Percentiles rank a stretch among this genome's conserved stretches.
phyloP scores from a whole-genome alignment of 2,329 filamentous ascomycete genomes.

The Colletotrichum sp. region DNA sequence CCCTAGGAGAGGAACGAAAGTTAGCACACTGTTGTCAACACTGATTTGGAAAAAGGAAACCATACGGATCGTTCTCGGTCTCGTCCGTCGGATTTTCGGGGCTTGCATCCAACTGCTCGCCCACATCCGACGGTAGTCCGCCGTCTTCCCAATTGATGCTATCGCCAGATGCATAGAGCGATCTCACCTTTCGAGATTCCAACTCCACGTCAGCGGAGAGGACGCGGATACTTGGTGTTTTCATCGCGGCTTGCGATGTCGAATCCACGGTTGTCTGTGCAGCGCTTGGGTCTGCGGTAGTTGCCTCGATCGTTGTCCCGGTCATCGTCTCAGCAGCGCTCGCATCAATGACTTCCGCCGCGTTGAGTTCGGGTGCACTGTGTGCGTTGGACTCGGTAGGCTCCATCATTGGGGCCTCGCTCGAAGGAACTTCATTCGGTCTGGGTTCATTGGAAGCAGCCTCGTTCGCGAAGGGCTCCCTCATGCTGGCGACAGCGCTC shows the following conservation, averaged over 20 bases:
- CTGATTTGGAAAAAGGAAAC: conserved; percentile 50
- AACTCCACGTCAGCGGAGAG: conserved; percentile 61
- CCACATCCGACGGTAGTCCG: conserved; percentile 47
- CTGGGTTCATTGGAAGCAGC: background rate
- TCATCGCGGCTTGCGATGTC: conserved; percentile 8
- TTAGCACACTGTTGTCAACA: conserved; percentile 32
- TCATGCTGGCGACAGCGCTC: background rate
- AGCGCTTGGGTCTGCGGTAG: background rate
- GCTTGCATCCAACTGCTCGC: conserved; percentile 53
- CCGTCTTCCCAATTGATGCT: conserved; percentile 58
- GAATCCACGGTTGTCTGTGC: conserved; percentile 22
- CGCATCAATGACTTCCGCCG: background rate
- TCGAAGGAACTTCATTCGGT: background rate
- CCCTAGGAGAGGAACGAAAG: conserved; percentile 26
- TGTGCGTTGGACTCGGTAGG: background rate
- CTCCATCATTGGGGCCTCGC: background rate
- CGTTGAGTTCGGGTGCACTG: background rate
- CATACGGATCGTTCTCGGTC: conserved; percentile 61
- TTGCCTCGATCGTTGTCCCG: background rate
- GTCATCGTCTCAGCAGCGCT: background rate
- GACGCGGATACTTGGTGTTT: conserved; percentile 54
- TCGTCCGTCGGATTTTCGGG: conserved; percentile 57
- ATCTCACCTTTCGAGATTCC: conserved; percentile 72
- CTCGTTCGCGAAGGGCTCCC: background rate
- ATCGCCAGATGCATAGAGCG: conserved; percentile 65